Base-by-base conservation (phyloP, 257 asterid species). In the Solanum piurae region DNA sequence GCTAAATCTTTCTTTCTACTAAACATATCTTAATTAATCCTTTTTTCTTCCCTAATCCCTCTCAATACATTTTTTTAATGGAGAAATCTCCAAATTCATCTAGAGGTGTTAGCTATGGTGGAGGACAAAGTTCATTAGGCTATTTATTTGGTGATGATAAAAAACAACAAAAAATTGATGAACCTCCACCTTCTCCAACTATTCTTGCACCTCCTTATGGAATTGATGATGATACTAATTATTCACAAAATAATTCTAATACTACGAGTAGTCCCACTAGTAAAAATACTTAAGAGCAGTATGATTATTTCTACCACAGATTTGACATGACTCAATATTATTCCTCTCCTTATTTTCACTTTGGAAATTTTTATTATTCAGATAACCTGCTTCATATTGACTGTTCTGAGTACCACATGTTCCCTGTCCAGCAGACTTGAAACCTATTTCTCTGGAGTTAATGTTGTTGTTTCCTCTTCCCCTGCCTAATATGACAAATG, bases 121-220 rank as follows among this genome's bases (percentile, higher is more conserved):
- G 95, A 74, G 95, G 95, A 1, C 92, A 94, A 85, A 94, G 96
- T 83, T 94, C 95, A 2, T 80, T 94, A 62, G 96, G 96, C 12
- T 94, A 94, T 83, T 92, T 94, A 44, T 94, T 94, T 86, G 94
- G 90, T 33, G 94, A 91, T 36, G 88, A 90, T 13, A 92, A 93
- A n/a, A 93, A 93, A 44, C 87, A 86, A 40, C 68, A 90, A 58
- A 88, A n/a, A 4, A 86, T 76, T 60, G 88, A 88, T 68, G 87
- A 87, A 8, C 86, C 91, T 10, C 94, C 89, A 20, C 87, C 93
- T 25, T 83, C 92, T 13, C 90, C 93, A 2, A 82, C 87, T 7
- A 83, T 91, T 69, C 76, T 7, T 85, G 75, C 83, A 84, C 95
- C 95, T 18, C 95, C 95, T 1, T 93, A 92, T 77, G 95, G 94